Evolutionary conservation across 306 rosid genomes (phyloP).

Genomic region (Cyamopsis tetragonoloba): DNA sequence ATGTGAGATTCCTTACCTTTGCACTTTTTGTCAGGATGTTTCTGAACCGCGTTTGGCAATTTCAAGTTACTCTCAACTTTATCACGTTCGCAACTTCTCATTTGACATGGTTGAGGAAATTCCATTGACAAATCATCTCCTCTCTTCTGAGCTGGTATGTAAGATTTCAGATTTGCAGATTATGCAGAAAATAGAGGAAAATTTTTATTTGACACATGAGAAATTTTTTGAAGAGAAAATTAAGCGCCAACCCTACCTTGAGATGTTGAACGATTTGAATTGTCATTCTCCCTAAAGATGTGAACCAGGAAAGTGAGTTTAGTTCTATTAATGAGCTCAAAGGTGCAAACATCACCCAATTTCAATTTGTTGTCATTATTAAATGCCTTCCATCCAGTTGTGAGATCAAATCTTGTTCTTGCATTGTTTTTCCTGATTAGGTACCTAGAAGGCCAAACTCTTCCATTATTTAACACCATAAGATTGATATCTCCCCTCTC

Average conservation of each 20-base stretch:
- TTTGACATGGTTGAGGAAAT: not conserved
- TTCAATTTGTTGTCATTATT: slow-evolving; percentile 10
- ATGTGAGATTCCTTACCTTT: not conserved
- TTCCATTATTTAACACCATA: not conserved
- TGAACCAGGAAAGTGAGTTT: not conserved
- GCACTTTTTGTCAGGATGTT: not conserved
- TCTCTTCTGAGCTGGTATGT: not conserved
- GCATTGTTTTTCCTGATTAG: not conserved
- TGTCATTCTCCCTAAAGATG: not conserved
- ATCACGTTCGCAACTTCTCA: not conserved
- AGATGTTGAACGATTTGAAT: slow-evolving; percentile 1
- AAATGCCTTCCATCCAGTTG: slow-evolving; percentile 36
- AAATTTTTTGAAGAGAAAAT: not conserved
- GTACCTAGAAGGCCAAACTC: not conserved
- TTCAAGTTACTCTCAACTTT: not conserved
- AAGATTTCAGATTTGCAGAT: too few species aligned
- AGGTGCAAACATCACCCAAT: slow-evolving; percentile 25
- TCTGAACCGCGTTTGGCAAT: not conserved
- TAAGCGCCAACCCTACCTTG: not conserved
- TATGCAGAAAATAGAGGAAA: not conserved
- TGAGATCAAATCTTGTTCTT: not conserved
- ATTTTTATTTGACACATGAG: not conserved
- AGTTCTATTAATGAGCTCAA: slow-evolving; percentile 8
- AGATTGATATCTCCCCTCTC: not conserved
- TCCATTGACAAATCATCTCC: not conserved